These are phyloP conservation scores for Globisporangium rhizosaccharum DNA, from an alignment of 352 stramenopile species.

Conservation along the genomic window DNA sequence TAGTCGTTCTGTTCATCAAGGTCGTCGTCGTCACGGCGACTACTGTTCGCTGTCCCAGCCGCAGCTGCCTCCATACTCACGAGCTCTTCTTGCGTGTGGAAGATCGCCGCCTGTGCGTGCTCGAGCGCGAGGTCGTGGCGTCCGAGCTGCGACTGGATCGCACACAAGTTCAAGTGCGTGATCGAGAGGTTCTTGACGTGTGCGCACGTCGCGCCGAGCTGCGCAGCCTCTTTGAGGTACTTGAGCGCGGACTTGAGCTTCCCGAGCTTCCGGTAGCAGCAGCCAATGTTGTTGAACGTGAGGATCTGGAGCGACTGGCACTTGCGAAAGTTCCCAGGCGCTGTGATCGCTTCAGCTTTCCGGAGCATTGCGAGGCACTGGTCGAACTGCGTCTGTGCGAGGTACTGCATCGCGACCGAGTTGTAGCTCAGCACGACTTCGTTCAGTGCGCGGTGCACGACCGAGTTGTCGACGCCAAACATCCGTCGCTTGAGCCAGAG, in stretches of 20 bases:
- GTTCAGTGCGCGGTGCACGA: slow-evolving; percentile 46
- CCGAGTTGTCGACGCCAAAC: slow-evolving; percentile 56
- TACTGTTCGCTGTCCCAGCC: not conserved
- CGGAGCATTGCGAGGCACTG: slow-evolving; percentile 64
- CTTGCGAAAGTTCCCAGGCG: slow-evolving; percentile 56
- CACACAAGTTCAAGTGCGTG: slow-evolving; percentile 78
- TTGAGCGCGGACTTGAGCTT: slow-evolving; percentile 71
- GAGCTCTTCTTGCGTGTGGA: slow-evolving; percentile 77
- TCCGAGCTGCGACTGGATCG: slow-evolving; percentile 69
- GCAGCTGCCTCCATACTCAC: slow-evolving; percentile 34
- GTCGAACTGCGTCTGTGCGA: slow-evolving; percentile 47
- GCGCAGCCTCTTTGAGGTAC: slow-evolving; percentile 66
- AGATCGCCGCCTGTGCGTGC: slow-evolving; percentile 74
- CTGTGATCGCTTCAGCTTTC: slow-evolving; percentile 66
- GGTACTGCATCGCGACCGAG: slow-evolving; percentile 66
- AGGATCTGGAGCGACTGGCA: slow-evolving; percentile 72
- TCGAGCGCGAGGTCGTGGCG: slow-evolving; percentile 64
- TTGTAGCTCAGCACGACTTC: slow-evolving; percentile 77
- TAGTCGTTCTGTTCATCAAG: not conserved
- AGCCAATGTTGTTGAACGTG: slow-evolving; percentile 81
- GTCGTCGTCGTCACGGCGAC: slow-evolving; percentile 13
- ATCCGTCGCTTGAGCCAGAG: slow-evolving; percentile 74
- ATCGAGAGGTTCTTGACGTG: slow-evolving; percentile 77
- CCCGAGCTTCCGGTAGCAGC: slow-evolving; percentile 72
- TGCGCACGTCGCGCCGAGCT: slow-evolving; percentile 42